Percentiles rank a stretch among this genome's conserved stretches.
These are phyloP conservation scores for Ettlia oleoabundans DNA, from an alignment of 139 green algal species.

Conservation along the genomic window DNA sequence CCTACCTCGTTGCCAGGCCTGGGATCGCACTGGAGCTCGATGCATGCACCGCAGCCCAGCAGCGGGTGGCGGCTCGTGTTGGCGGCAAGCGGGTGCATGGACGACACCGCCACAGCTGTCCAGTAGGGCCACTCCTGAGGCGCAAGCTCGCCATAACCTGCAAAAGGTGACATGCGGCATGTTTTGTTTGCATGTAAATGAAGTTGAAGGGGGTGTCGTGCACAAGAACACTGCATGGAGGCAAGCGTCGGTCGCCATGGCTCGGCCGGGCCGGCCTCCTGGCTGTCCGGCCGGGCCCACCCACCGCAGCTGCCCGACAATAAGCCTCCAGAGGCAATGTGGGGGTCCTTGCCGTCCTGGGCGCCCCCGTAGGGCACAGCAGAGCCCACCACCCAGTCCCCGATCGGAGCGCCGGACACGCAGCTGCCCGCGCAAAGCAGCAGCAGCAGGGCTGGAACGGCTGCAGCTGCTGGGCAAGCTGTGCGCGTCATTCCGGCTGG, in stretches of 20 bases:
- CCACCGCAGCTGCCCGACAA: conserved; percentile 15
- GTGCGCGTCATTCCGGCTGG: neutral
- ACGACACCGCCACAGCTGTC: neutral
- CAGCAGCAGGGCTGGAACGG: neutral
- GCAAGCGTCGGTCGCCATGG: neutral
- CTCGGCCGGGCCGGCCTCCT: too few species aligned
- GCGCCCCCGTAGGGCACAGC: conserved; percentile 10
- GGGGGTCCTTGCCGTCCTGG: conserved; percentile 18
- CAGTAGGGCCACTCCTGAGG: conserved; percentile 17
- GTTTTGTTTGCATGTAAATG: neutral
- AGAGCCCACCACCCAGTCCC: neutral
- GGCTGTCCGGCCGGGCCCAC: too few species aligned
- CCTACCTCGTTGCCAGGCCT: neutral
- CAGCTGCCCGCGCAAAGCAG: neutral
- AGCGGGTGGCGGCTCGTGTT: conserved; percentile 3
- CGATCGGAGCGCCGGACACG: neutral
- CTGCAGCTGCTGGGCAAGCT: neutral
- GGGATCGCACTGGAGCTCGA: conserved; percentile 15
- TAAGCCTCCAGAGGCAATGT: neutral
- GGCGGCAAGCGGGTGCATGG: conserved; percentile 2
- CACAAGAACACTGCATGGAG: too few species aligned
- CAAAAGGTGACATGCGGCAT: neutral
- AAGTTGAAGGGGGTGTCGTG: too few species aligned
- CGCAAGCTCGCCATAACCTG: conserved; percentile 29
- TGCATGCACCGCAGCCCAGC: conserved; percentile 13